Evolutionary conservation across 805 yeast species (phyloP), one percentile per base, ranked within the genome.

Genomic region (Phaffomyces antillensis): DNA sequence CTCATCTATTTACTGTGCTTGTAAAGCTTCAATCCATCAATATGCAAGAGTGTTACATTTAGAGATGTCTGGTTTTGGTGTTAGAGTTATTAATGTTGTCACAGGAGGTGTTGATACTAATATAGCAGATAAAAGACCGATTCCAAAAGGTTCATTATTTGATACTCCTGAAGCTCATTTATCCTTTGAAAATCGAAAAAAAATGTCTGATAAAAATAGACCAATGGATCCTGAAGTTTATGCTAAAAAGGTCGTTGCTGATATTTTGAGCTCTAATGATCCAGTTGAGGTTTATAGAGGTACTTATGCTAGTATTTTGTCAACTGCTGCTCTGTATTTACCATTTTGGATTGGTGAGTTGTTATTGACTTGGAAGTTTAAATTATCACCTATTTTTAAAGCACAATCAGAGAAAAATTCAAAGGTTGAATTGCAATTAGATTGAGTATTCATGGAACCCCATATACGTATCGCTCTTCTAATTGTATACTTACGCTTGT

Each of bases 21-120:
- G 83, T 1, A 86, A 86, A 55, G 87, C 90, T 7, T 90, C 91
- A 0, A 77, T 86, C 46, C 87, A 83, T 52, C 81, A 76, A 52
- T 86, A 79, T 56, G 84, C 87, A 0, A 73, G 76, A 36, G 73
- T 72, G 2, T 64, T 86, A 45, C 75, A 81, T 42, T 57, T 80
- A 24, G 95, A 86, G 61, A 60, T 86, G 73, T 76, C 76, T 58
- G 84, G 87, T 4, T 81, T 83, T 54, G 84, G 75, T 15, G 91
- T 86, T 6, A 70, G 77, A 41, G 91, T 86, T 0, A 68, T 83
- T 48, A 81, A 82, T 53, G 70, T 81, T 12, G 63, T 83, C 36
- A 85, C 93, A 9, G 95, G 95, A 28, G 91, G 86, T 33, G 93
- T 86, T 28, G 65, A 66, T 20, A 83, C 93, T 0, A 71, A 79